Conservation (phyloP, 306 rosid species). For the Rosa persica region DNA sequence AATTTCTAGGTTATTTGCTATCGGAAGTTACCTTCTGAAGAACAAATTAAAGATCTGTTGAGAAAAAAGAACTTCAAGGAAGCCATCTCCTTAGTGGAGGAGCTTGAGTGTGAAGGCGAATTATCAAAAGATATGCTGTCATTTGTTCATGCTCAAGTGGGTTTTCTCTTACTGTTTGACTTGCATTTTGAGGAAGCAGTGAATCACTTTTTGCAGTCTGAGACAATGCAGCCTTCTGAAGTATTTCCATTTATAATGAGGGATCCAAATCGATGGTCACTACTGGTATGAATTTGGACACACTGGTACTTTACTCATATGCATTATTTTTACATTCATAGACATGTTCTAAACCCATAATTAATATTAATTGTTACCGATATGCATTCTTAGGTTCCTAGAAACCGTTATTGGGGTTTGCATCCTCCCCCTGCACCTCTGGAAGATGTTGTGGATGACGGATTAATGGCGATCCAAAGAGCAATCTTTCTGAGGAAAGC, state of each 20-base stretch:
- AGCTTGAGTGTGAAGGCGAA: conserved; percentile 87
- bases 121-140: conserved; percentile 82
- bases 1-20: conserved; percentile 75
- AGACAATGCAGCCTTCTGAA: conserved; percentile 96
- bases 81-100: conserved; percentile 87
- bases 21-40: conserved; percentile 74
- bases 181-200: conserved; percentile 96
- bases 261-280: conserved; percentile 98
- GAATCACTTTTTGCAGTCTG: conserved; percentile 83
- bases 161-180: conserved; percentile 95
- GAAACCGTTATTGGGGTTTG: conserved; percentile 98
- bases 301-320: conserved; percentile 15
- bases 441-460: conserved; percentile 95
- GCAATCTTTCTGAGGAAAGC: conserved; percentile 91
- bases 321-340: not conserved
- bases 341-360: not conserved
- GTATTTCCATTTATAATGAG: conserved; percentile 90
- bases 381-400: conserved; percentile 71
- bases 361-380: no score
- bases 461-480: conserved; percentile 86
- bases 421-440: conserved; percentile 99
- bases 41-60: conserved; percentile 86
- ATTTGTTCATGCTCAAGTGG: conserved; percentile 96
- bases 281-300: conserved; percentile 60
- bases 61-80: conserved; percentile 85